Percentiles rank a stretch among this genome's conserved stretches.
Evolutionary conservation across 1,284 basidiomycete genomes (phyloP).

Genomic region (Phenoliferia sp.): DNA sequence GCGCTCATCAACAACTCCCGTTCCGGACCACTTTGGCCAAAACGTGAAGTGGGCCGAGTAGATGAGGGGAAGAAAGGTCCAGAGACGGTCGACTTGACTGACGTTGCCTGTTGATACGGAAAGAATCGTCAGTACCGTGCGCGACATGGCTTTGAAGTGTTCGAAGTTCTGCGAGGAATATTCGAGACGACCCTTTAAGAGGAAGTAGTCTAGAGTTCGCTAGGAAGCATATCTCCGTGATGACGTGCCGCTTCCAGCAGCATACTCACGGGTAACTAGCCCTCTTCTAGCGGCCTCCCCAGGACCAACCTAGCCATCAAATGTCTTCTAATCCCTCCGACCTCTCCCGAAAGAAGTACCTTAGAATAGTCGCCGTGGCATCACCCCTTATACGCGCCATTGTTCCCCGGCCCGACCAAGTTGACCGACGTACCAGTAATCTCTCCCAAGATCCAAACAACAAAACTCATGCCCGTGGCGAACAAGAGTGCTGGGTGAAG

Average conservation of each 20-base stretch:
- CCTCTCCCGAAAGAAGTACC: too few relatives aligned
- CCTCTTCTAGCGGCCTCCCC: too few relatives aligned
- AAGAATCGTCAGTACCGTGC: neutral
- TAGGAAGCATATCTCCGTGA: too few relatives aligned
- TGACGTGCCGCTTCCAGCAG: too few relatives aligned
- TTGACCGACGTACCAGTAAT: slow-evolving; percentile 21
- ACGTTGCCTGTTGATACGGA: slow-evolving; percentile 55
- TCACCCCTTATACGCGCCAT: neutral
- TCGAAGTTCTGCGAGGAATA: too few relatives aligned
- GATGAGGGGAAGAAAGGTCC: slow-evolving; percentile 73
- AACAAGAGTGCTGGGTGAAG: slow-evolving; percentile 30
- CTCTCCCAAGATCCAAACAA: slow-evolving; percentile 31
- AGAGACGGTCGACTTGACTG: slow-evolving; percentile 72
- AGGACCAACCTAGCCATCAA: too few relatives aligned
- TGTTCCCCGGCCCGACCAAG: neutral
- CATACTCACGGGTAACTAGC: too few relatives aligned
- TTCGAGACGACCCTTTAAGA: too few relatives aligned
- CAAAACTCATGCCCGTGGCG: slow-evolving; percentile 7
- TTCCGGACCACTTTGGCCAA: slow-evolving; percentile 20
- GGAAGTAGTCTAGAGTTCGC: too few relatives aligned
- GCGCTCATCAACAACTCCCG: slow-evolving; percentile 36
- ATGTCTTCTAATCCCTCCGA: too few relatives aligned
- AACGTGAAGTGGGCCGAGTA: slow-evolving; percentile 67
- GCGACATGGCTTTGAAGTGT: neutral
- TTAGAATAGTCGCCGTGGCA: neutral